These are phyloP conservation scores for Clarkia xantiana DNA, from an alignment of 345 rosid species.

Conservation along the genomic window DNA sequence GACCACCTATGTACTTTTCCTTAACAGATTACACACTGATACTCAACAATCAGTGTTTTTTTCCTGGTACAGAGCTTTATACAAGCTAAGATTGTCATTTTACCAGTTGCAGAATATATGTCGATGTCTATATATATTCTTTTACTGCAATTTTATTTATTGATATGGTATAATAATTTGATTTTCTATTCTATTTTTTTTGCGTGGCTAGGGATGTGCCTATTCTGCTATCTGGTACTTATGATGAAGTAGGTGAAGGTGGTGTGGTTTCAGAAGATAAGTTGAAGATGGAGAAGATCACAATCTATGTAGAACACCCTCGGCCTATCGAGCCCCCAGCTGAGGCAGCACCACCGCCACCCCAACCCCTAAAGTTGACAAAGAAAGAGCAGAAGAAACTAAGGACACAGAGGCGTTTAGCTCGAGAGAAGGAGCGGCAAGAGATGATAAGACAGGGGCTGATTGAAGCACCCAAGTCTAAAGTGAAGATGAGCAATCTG, in stretches of 20 bases:
- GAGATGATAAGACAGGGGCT: slow-evolving; percentile 97
- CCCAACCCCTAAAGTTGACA: slow-evolving; percentile 84
- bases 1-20: background rate
- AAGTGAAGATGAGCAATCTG: slow-evolving; percentile 87
- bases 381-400: slow-evolving; percentile 96
- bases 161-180: background rate
- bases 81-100: background rate
- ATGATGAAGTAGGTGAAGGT: slow-evolving; percentile 39
- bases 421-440: slow-evolving; percentile 82
- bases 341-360: slow-evolving; percentile 88
- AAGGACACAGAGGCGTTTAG: slow-evolving; percentile 80
- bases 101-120: background rate
- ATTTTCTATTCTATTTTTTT: slow-evolving; percentile 1
- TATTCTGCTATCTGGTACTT: slow-evolving; percentile 35
- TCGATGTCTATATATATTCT: background rate
- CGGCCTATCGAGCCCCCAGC: slow-evolving; percentile 91
- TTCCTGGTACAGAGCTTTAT: too few relatives aligned
- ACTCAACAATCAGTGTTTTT: too few relatives aligned
- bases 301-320: slow-evolving; percentile 82
- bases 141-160: background rate
- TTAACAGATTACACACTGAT: too few relatives aligned
- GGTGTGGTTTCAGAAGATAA: slow-evolving; percentile 14
- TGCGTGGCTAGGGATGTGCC: slow-evolving; percentile 48
- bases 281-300: slow-evolving; percentile 64
- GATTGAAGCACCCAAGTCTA: slow-evolving; percentile 80